phyloP scores from a whole-genome alignment of 129 eudicot genomes.

The Glebionis coronaria region DNA sequence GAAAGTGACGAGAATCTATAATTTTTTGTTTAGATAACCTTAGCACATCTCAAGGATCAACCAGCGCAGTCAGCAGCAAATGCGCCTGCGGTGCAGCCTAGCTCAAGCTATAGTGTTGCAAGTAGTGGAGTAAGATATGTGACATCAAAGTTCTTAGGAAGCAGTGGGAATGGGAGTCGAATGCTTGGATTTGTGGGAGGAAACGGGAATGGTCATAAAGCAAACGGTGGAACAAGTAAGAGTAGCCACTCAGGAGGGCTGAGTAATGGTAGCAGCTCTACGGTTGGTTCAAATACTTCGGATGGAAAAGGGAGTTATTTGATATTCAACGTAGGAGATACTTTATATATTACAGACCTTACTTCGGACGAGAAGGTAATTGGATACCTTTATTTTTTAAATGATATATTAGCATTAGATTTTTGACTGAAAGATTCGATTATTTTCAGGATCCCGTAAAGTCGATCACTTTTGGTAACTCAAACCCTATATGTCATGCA shows the following conservation, averaged over 20 bases:
- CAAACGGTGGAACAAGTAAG: constrained; percentile 39
- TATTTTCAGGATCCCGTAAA: constrained; percentile 64
- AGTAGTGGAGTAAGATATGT: constrained; percentile 73
- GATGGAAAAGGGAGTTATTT: constrained; percentile 80
- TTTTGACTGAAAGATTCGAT: not conserved
- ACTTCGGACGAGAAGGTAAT: constrained; percentile 79
- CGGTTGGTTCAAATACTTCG: constrained; percentile 38
- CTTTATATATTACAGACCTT: constrained; percentile 64
- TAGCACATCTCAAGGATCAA: constrained; percentile 74
- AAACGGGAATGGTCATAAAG: constrained; percentile 40
- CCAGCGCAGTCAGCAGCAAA: constrained; percentile 42
- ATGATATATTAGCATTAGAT: not conserved
- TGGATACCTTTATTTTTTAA: not conserved
- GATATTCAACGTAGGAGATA: constrained; percentile 81
- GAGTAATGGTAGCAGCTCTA: constrained; percentile 45
- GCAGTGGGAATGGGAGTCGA: constrained; percentile 66
- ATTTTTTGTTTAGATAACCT: constrained; percentile 47
- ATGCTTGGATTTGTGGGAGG: constrained; percentile 83
- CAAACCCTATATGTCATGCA: constrained; percentile 83
- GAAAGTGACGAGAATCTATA: too few relatives aligned
- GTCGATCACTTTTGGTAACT: constrained; percentile 70
- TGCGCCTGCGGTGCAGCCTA: constrained; percentile 32
- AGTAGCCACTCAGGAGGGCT: constrained; percentile 30
- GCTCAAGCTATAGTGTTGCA: constrained; percentile 57
- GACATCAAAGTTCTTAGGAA: constrained; percentile 67